Evolutionary conservation across 805 yeast genomes (phyloP).

Genomic region (Starmerella apis): DNA sequence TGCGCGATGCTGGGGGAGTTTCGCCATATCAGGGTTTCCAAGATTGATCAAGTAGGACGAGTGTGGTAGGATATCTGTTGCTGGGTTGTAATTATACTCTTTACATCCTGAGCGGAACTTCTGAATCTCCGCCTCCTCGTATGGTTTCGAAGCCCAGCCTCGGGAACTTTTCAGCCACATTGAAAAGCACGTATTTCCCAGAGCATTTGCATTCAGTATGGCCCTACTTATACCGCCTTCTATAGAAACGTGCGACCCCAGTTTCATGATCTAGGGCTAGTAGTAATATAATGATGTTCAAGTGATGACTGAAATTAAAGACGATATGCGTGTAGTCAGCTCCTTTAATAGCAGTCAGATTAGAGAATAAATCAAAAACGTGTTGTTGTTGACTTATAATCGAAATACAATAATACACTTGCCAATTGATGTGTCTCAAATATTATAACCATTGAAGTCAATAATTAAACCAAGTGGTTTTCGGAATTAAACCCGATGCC

Average conservation of each 20-base stretch:
- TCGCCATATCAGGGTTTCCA: conserved; percentile 79
- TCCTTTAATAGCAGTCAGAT: no score
- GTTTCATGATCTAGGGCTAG: conserved; percentile 17
- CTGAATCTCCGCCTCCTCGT: conserved; percentile 52
- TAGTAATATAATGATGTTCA: neutral
- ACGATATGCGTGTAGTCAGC: no score
- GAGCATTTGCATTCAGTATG: conserved; percentile 45
- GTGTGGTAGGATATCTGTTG: conserved; percentile 71
- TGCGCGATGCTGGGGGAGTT: conserved; percentile 61
- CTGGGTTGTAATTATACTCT: conserved; percentile 41
- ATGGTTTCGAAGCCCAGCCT: conserved; percentile 79
- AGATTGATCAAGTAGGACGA: conserved; percentile 89
- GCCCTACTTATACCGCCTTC: conserved; percentile 70
- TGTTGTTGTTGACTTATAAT: no score
- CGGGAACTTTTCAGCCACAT: conserved; percentile 82
- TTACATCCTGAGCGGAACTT: conserved; percentile 57
- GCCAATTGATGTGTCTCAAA: no score
- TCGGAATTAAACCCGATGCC: no score
- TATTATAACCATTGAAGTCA: no score
- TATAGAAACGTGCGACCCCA: conserved; percentile 87
- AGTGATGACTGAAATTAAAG: neutral
- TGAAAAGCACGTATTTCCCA: conserved; percentile 76
- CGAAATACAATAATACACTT: neutral
- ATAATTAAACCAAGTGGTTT: no score
- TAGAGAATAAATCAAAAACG: no score